phyloP scores from a whole-genome alignment of 1,284 basidiomycete genomes.

The Irpex sp. region DNA sequence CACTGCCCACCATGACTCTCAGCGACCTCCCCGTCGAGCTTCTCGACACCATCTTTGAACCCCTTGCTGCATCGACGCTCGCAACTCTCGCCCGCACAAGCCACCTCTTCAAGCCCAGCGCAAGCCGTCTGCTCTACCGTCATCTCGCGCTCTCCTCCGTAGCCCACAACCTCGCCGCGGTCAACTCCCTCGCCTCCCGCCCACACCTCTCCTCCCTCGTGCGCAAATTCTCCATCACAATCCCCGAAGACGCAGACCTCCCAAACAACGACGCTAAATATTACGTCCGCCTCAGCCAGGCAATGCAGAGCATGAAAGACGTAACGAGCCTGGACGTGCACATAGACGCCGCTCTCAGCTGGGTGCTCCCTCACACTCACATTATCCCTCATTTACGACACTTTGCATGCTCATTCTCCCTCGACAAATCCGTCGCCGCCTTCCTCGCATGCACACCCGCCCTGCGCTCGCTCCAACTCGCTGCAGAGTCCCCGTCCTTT shows the following conservation, averaged over 20 bases:
- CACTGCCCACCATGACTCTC: slow-evolving; percentile 22
- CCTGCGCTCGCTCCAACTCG: slow-evolving; percentile 47
- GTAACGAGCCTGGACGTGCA: slow-evolving; percentile 55
- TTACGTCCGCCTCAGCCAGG: slow-evolving; percentile 45
- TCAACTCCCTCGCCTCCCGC: slow-evolving; percentile 50
- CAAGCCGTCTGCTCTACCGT: slow-evolving; percentile 60
- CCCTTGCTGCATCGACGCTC: slow-evolving; percentile 26
- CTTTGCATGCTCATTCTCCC: slow-evolving; percentile 54
- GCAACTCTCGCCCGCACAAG: slow-evolving; percentile 40
- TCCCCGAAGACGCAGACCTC: slow-evolving; percentile 31
- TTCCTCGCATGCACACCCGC: slow-evolving; percentile 54
- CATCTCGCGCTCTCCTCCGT: slow-evolving; percentile 43
- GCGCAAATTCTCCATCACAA: slow-evolving; percentile 51
- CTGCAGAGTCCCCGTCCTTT: slow-evolving; percentile 12
- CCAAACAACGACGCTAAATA: slow-evolving; percentile 40
- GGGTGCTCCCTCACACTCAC: slow-evolving; percentile 37
- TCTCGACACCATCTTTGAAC: slow-evolving; percentile 27
- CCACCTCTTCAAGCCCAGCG: slow-evolving; percentile 40
- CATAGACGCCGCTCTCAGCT: slow-evolving; percentile 47
- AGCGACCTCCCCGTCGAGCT: slow-evolving; percentile 30
- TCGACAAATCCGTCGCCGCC: slow-evolving; percentile 49
- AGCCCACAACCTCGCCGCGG: slow-evolving; percentile 42
- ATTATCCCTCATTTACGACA: slow-evolving; percentile 39
- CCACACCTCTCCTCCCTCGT: slow-evolving; percentile 55
- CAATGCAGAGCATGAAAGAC: slow-evolving; percentile 54